These are phyloP conservation scores for Neofusicoccum laricinum DNA, from an alignment of 2,329 filamentous ascomycete genomes.

Conservation along the genomic window DNA sequence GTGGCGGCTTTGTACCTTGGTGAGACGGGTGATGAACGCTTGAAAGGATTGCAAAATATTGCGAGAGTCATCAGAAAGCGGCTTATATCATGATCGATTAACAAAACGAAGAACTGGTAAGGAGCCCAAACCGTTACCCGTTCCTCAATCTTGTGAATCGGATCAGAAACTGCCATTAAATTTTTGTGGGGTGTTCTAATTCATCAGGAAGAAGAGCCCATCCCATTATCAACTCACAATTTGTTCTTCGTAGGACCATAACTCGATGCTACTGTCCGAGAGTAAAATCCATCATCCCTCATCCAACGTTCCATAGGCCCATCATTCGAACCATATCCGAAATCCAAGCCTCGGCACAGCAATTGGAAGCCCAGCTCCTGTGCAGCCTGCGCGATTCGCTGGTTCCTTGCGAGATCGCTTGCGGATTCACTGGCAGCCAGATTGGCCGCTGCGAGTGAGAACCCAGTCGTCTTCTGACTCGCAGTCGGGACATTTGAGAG, in stretches of 20 bases:
- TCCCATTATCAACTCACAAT: neutral
- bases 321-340: neutral
- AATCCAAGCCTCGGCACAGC: neutral
- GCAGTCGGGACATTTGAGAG: no score
- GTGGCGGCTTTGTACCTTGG: slow-evolving; percentile 62
- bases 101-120: neutral
- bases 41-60: slow-evolving; percentile 47
- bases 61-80: neutral
- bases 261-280: neutral
- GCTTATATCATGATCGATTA: neutral
- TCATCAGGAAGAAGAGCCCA: no score
- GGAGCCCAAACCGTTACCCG: no score
- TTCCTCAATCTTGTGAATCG: no score
- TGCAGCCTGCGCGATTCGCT: neutral
- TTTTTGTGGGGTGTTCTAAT: no score
- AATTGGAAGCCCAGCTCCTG: neutral
- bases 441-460: neutral
- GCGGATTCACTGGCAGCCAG: neutral
- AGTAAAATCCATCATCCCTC: neutral
- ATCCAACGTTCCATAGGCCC: neutral
- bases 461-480: no score
- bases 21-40: slow-evolving; percentile 43
- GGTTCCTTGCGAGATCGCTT: neutral
- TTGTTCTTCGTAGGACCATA: neutral
- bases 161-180: no score